Base-by-base conservation (phyloP, 108 stramenopile species). In the Phaeodactylum tricornutum region DNA sequence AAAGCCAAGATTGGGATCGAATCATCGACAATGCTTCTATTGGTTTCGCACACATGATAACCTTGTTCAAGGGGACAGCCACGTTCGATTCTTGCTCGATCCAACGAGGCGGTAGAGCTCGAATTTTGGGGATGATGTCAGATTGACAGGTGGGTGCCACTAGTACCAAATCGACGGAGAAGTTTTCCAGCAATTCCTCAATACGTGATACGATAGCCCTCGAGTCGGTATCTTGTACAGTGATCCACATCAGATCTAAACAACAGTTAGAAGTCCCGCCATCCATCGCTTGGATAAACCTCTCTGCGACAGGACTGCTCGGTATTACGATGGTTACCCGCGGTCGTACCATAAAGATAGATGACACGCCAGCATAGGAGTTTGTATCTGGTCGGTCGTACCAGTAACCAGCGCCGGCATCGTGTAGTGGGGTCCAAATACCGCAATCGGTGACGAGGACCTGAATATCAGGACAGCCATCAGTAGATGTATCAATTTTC, bases 321-420 rank as follows among this genome's bases (percentile, higher is more conserved):
- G 86, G 86, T 34, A 77, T 77, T 15, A 86, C 11, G n/a, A 87
- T 50, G 6, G 62, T 67, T 4, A 84, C 76, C 25, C 85, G 72
- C 3, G 84, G 81, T 17, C 81, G 62, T 19, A 78, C 58, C 47
- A 83, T 55, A 45, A 92, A 87, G 6, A 76, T 58, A 0, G 91
- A 72, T 4, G 81, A 73, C 5, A 68, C 59, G 0, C 91, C 86
- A 29, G 73, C 34, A 43, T 67, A 92, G 0, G 69, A 71, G 7
- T 83, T 86, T 3, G 54, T 17, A 43, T 92, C 91, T 2, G 86
- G 84, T 51, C 71, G 28, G 49, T 87, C 85, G 51, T 77, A 84
- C 86, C 86, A 87, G 46, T 61, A 83, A 15, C 91, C 91, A 15
- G 67, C 60, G 2, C 71, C 75, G 0, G 83, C 64, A 2, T 70